Evolutionary conservation across 2,329 filamentous ascomycete genomes (phyloP).

Genomic region (Fonsecaea nubica): DNA sequence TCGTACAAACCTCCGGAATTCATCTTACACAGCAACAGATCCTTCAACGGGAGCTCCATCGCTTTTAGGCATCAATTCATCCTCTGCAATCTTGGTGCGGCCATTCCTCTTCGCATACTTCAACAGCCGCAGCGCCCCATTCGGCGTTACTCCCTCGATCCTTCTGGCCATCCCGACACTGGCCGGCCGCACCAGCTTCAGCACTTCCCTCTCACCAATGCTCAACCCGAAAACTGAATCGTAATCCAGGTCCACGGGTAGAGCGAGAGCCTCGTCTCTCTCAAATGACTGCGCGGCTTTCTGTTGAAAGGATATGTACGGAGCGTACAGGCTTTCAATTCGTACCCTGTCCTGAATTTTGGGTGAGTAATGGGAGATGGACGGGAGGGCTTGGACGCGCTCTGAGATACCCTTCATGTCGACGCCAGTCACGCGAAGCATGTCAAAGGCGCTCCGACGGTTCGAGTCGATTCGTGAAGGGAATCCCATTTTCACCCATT

Average conservation of each 20-base stretch:
- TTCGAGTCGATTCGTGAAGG: conserved; percentile 69
- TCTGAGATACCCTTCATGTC: conserved; percentile 55
- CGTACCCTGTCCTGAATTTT: conserved; percentile 72
- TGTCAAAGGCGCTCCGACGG: conserved; percentile 75
- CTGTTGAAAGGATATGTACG: conserved; percentile 78
- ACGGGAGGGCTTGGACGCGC: conserved; percentile 56
- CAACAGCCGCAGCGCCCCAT: conserved; percentile 53
- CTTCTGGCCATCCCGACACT: conserved; percentile 86
- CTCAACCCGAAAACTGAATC: conserved; percentile 74
- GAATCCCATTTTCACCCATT: conserved; percentile 76
- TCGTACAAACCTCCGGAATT: not conserved
- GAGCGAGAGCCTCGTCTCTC: conserved; percentile 74
- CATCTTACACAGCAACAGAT: conserved; percentile 1
- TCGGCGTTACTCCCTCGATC: conserved; percentile 73
- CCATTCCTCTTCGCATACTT: conserved; percentile 48
- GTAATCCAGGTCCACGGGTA: conserved; percentile 81
- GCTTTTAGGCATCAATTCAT: conserved; percentile 1
- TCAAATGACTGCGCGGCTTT: conserved; percentile 70
- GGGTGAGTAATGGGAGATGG: conserved; percentile 56
- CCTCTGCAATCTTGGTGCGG: conserved; percentile 3
- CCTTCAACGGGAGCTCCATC: not conserved
- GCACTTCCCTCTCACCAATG: conserved; percentile 74
- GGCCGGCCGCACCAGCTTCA: conserved; percentile 76
- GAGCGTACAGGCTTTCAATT: conserved; percentile 85
- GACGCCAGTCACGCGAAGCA: conserved; percentile 72